Conservation (phyloP, 139 green algal species). For the Chlorella sp. region DNA sequence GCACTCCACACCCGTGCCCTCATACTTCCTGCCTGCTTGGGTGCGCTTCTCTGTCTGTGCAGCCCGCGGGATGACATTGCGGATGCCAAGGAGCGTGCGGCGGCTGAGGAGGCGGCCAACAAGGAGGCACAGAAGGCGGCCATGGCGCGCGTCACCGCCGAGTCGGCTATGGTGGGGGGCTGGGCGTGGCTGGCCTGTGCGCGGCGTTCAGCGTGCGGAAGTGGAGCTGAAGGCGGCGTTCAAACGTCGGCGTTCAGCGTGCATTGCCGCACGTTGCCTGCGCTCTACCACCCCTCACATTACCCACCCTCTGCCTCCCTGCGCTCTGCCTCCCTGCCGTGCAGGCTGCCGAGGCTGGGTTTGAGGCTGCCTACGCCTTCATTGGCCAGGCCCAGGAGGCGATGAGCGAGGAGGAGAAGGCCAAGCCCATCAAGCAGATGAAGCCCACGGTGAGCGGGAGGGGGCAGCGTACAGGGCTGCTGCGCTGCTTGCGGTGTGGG, state of each 20-base stretch:
- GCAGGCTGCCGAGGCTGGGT: conserved; percentile 35
- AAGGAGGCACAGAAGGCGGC: conserved; percentile 27
- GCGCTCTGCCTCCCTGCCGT: neutral
- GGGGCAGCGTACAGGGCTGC: too few relatives aligned
- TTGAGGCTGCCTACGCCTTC: conserved; percentile 37
- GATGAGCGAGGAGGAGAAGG: conserved; percentile 52
- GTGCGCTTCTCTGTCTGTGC: too few relatives aligned
- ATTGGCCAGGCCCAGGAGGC: conserved; percentile 29
- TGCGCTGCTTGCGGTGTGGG: too few relatives aligned
- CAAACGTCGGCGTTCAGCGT: too few relatives aligned
- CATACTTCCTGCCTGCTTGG: too few relatives aligned
- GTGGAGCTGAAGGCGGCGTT: too few relatives aligned
- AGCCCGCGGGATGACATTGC: conserved; percentile 36
- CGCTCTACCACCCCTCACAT: too few relatives aligned
- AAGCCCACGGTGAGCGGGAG: conserved; percentile 47
- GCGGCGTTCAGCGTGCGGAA: too few relatives aligned
- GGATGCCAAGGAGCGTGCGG: conserved; percentile 38
- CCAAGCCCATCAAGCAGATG: conserved; percentile 49
- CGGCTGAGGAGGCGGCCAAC: conserved; percentile 49
- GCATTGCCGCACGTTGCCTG: too few relatives aligned
- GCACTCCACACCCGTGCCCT: too few relatives aligned
- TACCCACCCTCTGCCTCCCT: neutral
- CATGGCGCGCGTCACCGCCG: conserved; percentile 44
- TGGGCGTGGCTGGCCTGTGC: too few relatives aligned
- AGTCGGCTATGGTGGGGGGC: neutral